These are phyloP conservation scores for Blastobotrys parvus DNA, from an alignment of 805 yeast species.

Conservation along the genomic window DNA sequence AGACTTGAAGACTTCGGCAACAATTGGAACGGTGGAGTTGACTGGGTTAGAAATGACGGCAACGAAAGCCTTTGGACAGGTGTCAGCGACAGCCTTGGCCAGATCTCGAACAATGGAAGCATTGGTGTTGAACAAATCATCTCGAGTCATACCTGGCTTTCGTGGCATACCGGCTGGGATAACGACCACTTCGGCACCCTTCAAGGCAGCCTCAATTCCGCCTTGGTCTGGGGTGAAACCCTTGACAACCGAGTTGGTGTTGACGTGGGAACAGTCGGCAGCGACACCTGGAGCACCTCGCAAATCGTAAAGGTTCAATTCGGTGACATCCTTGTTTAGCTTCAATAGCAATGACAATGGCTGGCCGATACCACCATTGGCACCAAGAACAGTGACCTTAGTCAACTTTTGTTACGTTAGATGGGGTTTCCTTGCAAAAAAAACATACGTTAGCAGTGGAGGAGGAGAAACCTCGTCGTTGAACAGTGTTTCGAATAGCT, in stretches of 20 bases:
- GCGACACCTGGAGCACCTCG: conserved; percentile 96
- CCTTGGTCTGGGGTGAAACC: conserved; percentile 77
- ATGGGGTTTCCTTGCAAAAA: too few relatives aligned
- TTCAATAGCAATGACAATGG: conserved; percentile 77
- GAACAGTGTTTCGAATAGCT: neutral
- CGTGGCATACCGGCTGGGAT: conserved; percentile 98
- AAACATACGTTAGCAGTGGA: conserved; percentile 17
- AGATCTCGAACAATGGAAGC: conserved; percentile 92
- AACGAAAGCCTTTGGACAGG: conserved; percentile 77
- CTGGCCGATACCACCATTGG: conserved; percentile 97
- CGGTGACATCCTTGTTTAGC: conserved; percentile 80
- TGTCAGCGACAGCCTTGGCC: conserved; percentile 76
- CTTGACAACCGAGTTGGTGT: conserved; percentile 80
- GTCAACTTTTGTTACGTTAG: conserved; percentile 12
- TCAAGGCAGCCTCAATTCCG: conserved; percentile 57
- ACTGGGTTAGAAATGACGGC: conserved; percentile 89
- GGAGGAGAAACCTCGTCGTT: conserved; percentile 14
- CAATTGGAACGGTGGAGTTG: conserved; percentile 95
- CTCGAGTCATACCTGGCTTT: conserved; percentile 99
- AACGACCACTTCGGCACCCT: conserved; percentile 66
- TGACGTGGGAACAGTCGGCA: conserved; percentile 88
- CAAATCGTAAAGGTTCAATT: conserved; percentile 78
- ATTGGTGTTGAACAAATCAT: conserved; percentile 91
- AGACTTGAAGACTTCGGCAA: conserved; percentile 81
- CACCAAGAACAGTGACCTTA: conserved; percentile 84